Percentiles rank a stretch among this genome's conserved stretches.
These are phyloP conservation scores for Pythium insidiosum DNA, from an alignment of 352 stramenopile species.

Conservation along the genomic window DNA sequence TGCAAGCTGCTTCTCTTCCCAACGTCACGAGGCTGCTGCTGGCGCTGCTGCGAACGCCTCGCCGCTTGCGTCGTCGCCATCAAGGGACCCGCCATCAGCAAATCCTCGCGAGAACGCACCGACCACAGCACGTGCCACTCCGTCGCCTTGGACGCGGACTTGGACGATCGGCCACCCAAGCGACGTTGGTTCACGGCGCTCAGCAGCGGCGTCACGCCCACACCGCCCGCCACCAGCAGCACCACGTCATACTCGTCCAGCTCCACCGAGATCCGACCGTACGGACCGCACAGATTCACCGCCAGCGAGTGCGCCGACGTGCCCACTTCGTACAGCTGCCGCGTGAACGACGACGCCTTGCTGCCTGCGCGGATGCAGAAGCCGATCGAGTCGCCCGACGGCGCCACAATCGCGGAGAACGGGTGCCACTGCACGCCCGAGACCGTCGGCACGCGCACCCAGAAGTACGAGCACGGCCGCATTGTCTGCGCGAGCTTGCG, in stretches of 20 bases:
- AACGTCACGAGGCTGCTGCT: no score
- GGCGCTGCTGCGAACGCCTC: slow-evolving; percentile 13
- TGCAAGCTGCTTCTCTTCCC: slow-evolving; percentile 30
- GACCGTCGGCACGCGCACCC: slow-evolving; percentile 57
- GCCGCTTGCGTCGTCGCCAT: slow-evolving; percentile 19
- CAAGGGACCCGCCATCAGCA: slow-evolving; percentile 71
- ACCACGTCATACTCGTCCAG: slow-evolving; percentile 58
- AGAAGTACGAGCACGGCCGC: slow-evolving; percentile 66
- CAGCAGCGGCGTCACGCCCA: slow-evolving; percentile 75
- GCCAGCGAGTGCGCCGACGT: slow-evolving; percentile 29
- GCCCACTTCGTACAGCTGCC: slow-evolving; percentile 33
- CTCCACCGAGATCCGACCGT: slow-evolving; percentile 53
- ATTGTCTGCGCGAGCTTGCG: slow-evolving; percentile 48
- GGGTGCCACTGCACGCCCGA: slow-evolving; percentile 68
- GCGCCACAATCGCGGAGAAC: slow-evolving; percentile 72
- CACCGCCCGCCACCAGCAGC: slow-evolving; percentile 56
- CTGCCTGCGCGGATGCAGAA: slow-evolving; percentile 67
- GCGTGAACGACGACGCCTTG: slow-evolving; percentile 37
- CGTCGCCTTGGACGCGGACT: slow-evolving; percentile 20
- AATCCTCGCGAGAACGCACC: slow-evolving; percentile 41
- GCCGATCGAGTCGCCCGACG: slow-evolving; percentile 65
- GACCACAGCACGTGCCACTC: slow-evolving; percentile 64
- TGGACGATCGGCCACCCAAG: slow-evolving; percentile 7
- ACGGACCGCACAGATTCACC: slow-evolving; percentile 58
- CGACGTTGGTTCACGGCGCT: slow-evolving; percentile 61